Conservation (phyloP, 2,329 filamentous ascomycete genomes). For the Thermochaetoides dissita region DNA sequence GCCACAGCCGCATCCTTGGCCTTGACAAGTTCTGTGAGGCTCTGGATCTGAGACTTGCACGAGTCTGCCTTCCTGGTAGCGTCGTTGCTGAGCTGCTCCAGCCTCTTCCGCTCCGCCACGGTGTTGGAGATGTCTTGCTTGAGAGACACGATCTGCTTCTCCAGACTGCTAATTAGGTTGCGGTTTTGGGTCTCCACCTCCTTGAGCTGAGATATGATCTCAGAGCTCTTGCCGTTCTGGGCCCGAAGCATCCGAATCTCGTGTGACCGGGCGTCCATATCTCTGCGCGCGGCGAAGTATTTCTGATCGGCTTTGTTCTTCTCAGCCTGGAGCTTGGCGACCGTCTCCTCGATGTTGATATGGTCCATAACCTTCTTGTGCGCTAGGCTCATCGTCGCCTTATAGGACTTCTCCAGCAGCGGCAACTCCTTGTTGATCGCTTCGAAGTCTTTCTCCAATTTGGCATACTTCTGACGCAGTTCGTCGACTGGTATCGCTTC, state of each 20-base stretch:
- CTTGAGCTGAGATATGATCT: slow-evolving; percentile 87
- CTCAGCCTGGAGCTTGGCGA: slow-evolving; percentile 62
- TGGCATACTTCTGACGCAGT: slow-evolving; percentile 57
- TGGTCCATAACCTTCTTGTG: slow-evolving; percentile 78
- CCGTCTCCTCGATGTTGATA: slow-evolving; percentile 60
- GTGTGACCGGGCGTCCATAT: slow-evolving; percentile 69
- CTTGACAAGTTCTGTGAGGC: slow-evolving; percentile 61
- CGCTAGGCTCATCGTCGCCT: slow-evolving; percentile 71
- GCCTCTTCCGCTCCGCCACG: slow-evolving; percentile 56
- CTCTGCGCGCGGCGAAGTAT: slow-evolving; percentile 90
- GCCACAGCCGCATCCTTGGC: slow-evolving; percentile 54
- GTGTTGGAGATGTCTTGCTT: slow-evolving; percentile 64
- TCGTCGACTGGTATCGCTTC: slow-evolving; percentile 54
- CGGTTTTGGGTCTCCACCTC: slow-evolving; percentile 71
- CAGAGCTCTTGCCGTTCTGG: slow-evolving; percentile 80
- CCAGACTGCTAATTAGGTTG: slow-evolving; percentile 64
- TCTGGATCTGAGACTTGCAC: slow-evolving; percentile 59
- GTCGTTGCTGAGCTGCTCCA: slow-evolving; percentile 61
- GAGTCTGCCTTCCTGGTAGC: slow-evolving; percentile 55
- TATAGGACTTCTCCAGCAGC: slow-evolving; percentile 82
- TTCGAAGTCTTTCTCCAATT: slow-evolving; percentile 64
- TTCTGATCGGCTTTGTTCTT: slow-evolving; percentile 97
- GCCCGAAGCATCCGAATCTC: slow-evolving; percentile 67
- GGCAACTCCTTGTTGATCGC: slow-evolving; percentile 78
- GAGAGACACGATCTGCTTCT: slow-evolving; percentile 78